Evolutionary conservation across 345 rosid species (phyloP), one percentile per base, ranked within the genome.

Genomic region (Clarkia xantiana): DNA sequence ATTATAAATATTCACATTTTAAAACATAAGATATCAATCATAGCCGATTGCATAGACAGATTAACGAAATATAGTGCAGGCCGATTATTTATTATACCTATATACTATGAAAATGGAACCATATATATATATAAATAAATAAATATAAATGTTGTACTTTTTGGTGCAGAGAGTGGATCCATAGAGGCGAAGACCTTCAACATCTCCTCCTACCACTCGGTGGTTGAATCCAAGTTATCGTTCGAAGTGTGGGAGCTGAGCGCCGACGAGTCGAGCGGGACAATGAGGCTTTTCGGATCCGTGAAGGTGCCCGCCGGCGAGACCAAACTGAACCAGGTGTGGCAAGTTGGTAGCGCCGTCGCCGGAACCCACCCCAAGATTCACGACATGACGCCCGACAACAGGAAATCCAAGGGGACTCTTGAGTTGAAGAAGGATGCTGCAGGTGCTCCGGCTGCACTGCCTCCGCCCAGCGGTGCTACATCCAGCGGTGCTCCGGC

Each of bases 321-420:
- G 9, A 55, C 64, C 15, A 70, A 50, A 44, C 41, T 86, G 58
- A 80, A 89, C 59, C 90, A 82, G 52, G 86, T 86, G 16, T 89
- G 97, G 97, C 95, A 89, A 56, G 76, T 80, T 12, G 91, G 95
- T 3, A 54, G 63, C 45, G 18, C 70, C 71, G 25, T 50, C 52
- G 11, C 68, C 70, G 50, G 49, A 19, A 13, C 44, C 55, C 8
- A 40, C 10, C 76, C 72, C 4, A 11, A 14, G 12, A 51, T 50
- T n/a, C 90, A 89, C 52, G 69, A 47, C 0, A 22, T 60, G 18
- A 0, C 0, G 15, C 18, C 39, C 1, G 54, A 25, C 0, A 82
- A 85, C 62, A 16, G 71, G 61, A 46, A 12, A 0, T 11, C 86
- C 0, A 60, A 0, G 19, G 56, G 52, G 0, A 52, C 36, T 4